Conservation (phyloP, 2,329 filamentous ascomycete genomes). For the Pezicula carpinea region DNA sequence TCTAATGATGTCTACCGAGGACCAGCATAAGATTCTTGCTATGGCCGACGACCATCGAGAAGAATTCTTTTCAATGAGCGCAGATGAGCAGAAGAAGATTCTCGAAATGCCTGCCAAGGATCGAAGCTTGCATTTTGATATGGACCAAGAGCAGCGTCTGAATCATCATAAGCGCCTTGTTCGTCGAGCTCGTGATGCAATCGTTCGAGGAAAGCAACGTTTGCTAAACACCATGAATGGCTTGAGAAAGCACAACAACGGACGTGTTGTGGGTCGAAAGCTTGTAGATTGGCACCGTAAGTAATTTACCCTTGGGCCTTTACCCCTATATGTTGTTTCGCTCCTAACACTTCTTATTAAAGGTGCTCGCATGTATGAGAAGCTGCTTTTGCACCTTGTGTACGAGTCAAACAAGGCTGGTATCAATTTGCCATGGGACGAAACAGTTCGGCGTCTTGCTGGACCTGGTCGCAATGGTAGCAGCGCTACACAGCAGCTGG, state of each 20-base stretch:
- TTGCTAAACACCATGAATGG: too few relatives aligned
- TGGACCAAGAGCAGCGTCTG: neutral
- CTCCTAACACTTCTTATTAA: neutral
- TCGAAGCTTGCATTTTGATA: neutral
- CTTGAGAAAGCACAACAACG: constrained; percentile 24
- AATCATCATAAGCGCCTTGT: too few relatives aligned
- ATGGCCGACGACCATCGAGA: too few relatives aligned
- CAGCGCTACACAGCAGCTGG: constrained; percentile 17
- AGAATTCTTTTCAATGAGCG: neutral
- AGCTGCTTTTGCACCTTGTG: constrained; percentile 36
- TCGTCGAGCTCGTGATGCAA: too few relatives aligned
- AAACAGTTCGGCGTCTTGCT: constrained; percentile 19
- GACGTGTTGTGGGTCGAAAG: constrained; percentile 31
- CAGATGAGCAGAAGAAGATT: constrained; percentile 3
- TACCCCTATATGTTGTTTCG: neutral
- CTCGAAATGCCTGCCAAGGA: neutral
- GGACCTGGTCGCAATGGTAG: constrained; percentile 19
- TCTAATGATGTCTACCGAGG: too few relatives aligned
- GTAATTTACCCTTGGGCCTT: constrained; percentile 12
- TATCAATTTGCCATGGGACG: constrained; percentile 21
- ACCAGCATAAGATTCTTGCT: too few relatives aligned
- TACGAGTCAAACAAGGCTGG: constrained; percentile 32
- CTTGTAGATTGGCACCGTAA: constrained; percentile 41
- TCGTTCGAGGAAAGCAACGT: too few relatives aligned
- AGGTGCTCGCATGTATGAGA: constrained; percentile 44